phyloP scores from a whole-genome alignment of 2,329 filamentous ascomycete species.

The Trematosphaeria pertusa region DNA sequence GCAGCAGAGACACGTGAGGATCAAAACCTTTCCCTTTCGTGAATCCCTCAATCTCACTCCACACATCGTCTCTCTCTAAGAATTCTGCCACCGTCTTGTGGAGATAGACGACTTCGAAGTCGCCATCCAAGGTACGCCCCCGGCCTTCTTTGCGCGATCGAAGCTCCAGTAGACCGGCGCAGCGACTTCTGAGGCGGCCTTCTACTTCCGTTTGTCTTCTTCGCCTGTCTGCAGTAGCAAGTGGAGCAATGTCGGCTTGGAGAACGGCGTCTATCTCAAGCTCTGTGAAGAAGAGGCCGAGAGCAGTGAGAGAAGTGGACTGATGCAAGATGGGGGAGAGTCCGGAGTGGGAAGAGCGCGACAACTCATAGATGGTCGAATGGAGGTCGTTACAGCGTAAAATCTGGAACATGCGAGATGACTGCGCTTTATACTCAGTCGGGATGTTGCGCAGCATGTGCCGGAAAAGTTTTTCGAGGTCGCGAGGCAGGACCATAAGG shows the following conservation, averaged over 20 bases:
- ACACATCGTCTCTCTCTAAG: not conserved
- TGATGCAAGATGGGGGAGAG: not conserved
- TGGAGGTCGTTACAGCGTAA: not conserved
- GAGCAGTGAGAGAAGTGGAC: not conserved
- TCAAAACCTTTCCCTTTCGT: not conserved
- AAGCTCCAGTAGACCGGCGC: conserved; percentile 2
- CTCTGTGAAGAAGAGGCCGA: not conserved
- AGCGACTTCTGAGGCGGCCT: conserved; percentile 5
- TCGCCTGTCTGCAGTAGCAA: not conserved
- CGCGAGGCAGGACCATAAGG: not conserved
- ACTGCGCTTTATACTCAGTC: conserved; percentile 1
- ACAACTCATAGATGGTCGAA: too few relatives aligned
- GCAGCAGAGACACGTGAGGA: not conserved
- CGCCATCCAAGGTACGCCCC: too few relatives aligned
- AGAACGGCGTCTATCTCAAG: not conserved
- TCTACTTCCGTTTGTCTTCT: not conserved
- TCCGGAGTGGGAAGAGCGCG: too few relatives aligned
- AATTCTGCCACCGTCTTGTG: not conserved
- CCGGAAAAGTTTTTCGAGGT: conserved; percentile 2
- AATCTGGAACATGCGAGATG: conserved; percentile 7
- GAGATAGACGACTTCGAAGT: not conserved
- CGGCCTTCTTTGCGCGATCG: too few relatives aligned
- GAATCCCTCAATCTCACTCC: not conserved
- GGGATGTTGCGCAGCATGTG: not conserved
- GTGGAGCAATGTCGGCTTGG: not conserved